Base-by-base conservation (phyloP, 371 early-diverging fungal species). In the Mortierella sp. region DNA sequence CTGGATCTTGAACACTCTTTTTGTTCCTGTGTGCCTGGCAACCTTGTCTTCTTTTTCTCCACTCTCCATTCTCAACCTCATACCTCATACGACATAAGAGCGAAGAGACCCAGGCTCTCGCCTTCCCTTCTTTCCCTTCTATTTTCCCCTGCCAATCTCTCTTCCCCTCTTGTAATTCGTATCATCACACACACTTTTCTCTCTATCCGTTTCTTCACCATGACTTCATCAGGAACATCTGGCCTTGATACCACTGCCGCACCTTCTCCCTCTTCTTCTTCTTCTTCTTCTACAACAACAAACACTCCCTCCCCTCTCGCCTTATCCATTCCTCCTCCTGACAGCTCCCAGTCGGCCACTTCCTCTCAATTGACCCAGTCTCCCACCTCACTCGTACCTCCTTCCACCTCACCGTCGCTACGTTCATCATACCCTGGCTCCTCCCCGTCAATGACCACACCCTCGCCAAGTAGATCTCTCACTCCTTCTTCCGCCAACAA, bases 391-490 rank as follows among this genome's bases (percentile, higher is more conserved):
- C 21, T 26, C 19, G n/a, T 24, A n/a, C 64, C 54, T 59, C 37
- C 50, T 55, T 54, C 73, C 14, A 24, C 61, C n/a, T 71, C 70
- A 31, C 46, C 53, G 19, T 72, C 72, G 2, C 51, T 70, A 14
- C 53, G 21, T 34, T 43, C 72, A 11, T 9, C 59, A 44, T 46
- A 51, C n/a, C 72, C 74, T 73, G 44, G 64, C 26, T 55, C 61
- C 31, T 53, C 82, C 43, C 31, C 78, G 28, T 75, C 82, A 59
- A 70, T 64, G 28, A 64, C 76, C 57, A 59, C 83, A 50, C 44
- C 61, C 43, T 73, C 83, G 6, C 53, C 75, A n/a, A 79, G 61
- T 54, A 69, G 76, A 71, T 78, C 82, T 6, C 28, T 71, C 21
- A 8, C 80, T 46, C 61, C 75, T 13, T 13, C 69, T 5, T 34